Conservation (phyloP, 2,329 filamentous ascomycete species). For the Alternaria dauci region DNA sequence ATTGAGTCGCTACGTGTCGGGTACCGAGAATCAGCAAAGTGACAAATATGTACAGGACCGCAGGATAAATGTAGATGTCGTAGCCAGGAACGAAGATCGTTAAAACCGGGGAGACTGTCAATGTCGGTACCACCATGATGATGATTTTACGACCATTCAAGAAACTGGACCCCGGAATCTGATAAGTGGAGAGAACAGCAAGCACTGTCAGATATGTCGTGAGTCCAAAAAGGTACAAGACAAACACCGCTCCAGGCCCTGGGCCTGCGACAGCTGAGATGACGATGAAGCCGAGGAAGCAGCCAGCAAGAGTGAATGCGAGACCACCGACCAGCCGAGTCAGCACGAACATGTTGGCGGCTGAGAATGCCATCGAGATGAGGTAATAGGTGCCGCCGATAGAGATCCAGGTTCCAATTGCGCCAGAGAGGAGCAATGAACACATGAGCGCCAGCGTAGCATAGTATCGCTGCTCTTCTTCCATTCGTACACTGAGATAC, state of each 20-base stretch:
- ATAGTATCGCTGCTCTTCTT: constrained; percentile 57
- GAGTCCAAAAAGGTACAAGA: constrained; percentile 66
- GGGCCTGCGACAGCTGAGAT: constrained; percentile 57
- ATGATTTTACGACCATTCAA: constrained; percentile 66
- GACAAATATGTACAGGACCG: constrained; percentile 64
- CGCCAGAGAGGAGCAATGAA: constrained; percentile 66
- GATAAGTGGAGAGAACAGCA: constrained; percentile 55
- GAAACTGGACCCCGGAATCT: constrained; percentile 64
- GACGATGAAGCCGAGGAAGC: constrained; percentile 61
- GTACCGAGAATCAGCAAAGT: constrained; percentile 61
- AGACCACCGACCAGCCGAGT: constrained; percentile 62
- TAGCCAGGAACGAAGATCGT: constrained; percentile 62
- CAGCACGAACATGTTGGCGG: constrained; percentile 64
- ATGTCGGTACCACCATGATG: constrained; percentile 63
- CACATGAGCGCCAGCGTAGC: constrained; percentile 68
- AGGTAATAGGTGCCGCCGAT: constrained; percentile 71
- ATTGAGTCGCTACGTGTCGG: constrained; percentile 63
- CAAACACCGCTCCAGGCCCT: constrained; percentile 63
- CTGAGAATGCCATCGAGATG: constrained; percentile 63
- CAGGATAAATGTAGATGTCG: constrained; percentile 65
- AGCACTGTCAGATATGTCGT: constrained; percentile 68
- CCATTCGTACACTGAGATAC: constrained; percentile 68
- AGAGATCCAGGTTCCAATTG: constrained; percentile 69
- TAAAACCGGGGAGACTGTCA: constrained; percentile 65
- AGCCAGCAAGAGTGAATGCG: constrained; percentile 61